Base-by-base conservation (phyloP, 768 basidiomycete species). In the Cyclocybe aegerita region DNA sequence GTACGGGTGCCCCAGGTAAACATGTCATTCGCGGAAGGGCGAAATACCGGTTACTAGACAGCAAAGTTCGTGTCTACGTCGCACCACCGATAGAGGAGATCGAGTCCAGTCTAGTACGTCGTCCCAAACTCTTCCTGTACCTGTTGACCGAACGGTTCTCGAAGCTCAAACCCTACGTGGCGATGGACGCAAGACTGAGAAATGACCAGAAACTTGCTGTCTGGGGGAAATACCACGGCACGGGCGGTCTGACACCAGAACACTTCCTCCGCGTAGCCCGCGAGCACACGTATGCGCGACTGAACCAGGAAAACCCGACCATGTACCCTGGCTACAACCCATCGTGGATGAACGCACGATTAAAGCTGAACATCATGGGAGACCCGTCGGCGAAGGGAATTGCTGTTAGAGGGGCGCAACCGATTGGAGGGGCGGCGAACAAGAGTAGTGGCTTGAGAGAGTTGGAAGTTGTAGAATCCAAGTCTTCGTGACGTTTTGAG, bases 1-100 rank as follows among this genome's bases (percentile, higher is more conserved):
- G 93, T 39, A 95, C 92, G 0, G 93, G 92, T 52, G 89, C 93
- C 17, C 92, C 92, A 14, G 91, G 93, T 66, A 82, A 86, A 65
- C 90, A 93, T 67, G 84, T 92, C 43, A 71, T 90, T 14, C 67
- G 78, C 37, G 90, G 91, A 37, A 83, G 85, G 61, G 77, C 86
- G 37, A 90, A 93, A 65, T 94, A 93, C 68, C 76, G 86, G 48
- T 73, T 97, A 11, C 58, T 91, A 48, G 90, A 96, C 62, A 84
- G 87, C 65, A 77, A 87, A 73, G 90, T 97, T 43, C 78, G 92
- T 60, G 80, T 90, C 43, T 93, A 86, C 55, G 83, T 95, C 35
- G 88, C 90, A 16, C 90, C 92, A n/a, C 76, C 82, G 11, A 66
- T 90, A 31, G 75, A 82, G 53, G 79, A 81, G 38, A 82, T 92